These are phyloP conservation scores for Lepiota venenata DNA, from an alignment of 768 basidiomycete genomes.

Conservation along the genomic window DNA sequence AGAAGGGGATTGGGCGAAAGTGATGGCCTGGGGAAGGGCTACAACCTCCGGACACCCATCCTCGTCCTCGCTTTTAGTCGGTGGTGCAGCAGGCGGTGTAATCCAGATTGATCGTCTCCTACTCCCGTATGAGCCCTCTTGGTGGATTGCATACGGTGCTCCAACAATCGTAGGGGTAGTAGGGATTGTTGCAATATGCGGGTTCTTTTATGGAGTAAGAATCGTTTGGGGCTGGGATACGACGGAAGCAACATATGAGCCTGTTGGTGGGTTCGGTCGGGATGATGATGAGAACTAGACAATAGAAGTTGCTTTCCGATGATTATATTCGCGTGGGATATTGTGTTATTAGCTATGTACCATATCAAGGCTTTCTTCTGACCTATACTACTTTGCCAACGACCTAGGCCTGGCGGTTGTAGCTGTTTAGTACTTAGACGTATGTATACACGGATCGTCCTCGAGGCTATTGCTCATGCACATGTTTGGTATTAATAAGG, in stretches of 20 bases:
- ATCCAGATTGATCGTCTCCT: constrained; percentile 83
- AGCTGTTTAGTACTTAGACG: neutral
- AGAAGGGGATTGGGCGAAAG: constrained; percentile 58
- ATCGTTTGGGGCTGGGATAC: constrained; percentile 70
- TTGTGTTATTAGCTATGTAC: neutral
- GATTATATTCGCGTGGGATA: too few species aligned
- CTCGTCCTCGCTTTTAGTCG: constrained; percentile 16
- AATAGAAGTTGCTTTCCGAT: too few species aligned
- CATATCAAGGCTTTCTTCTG: neutral
- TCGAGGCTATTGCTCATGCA: too few species aligned
- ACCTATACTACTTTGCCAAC: too few species aligned
- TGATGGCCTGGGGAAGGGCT: constrained; percentile 73
- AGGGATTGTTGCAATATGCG: constrained; percentile 58
- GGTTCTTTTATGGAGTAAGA: constrained; percentile 72
- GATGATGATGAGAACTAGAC: constrained; percentile 41
- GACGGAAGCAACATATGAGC: constrained; percentile 88
- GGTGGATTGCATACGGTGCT: constrained; percentile 77
- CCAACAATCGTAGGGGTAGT: constrained; percentile 59
- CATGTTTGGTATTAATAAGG: too few species aligned
- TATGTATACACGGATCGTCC: neutral
- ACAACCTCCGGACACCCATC: constrained; percentile 36
- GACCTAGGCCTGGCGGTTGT: neutral
- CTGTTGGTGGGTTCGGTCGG: constrained; percentile 73
- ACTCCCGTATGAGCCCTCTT: constrained; percentile 80
- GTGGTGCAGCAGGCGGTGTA: constrained; percentile 79